Percentiles rank a stretch among this genome's conserved stretches.
Conservation (phyloP, 495 filamentous ascomycete species). For the Penicillium antarcticum region DNA sequence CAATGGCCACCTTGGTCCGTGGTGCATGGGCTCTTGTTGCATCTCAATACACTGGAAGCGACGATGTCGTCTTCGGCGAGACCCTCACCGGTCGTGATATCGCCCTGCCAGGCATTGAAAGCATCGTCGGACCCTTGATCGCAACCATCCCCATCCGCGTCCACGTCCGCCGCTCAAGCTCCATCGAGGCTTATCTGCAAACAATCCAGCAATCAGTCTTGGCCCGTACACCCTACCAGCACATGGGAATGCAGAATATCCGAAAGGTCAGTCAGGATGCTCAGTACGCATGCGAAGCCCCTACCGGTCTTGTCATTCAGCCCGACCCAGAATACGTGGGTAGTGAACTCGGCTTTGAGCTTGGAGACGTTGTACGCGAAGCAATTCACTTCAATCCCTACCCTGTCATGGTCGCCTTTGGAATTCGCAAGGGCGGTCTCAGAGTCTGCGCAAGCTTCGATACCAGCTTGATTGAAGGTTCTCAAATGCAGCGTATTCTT, state of each 20-base stretch:
- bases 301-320: constrained; percentile 55
- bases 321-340: constrained; percentile 42
- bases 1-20: constrained; percentile 57
- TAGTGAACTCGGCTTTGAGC: constrained; percentile 47
- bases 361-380: constrained; percentile 57
- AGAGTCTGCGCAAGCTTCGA: constrained; percentile 63
- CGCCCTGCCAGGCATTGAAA: constrained; percentile 41
- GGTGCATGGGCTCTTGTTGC: constrained; percentile 60
- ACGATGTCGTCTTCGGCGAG: constrained; percentile 58
- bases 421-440: constrained; percentile 53
- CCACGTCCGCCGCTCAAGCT: constrained; percentile 21
- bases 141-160: constrained; percentile 64
- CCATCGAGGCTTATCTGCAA: constrained; percentile 34
- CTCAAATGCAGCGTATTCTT: constrained; percentile 44
- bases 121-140: constrained; percentile 55
- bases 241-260: constrained; percentile 69
- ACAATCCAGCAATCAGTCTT: constrained; percentile 51
- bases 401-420: constrained; percentile 61
- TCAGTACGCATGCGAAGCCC: constrained; percentile 60
- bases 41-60: constrained; percentile 48
- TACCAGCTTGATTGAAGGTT: constrained; percentile 34
- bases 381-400: constrained; percentile 68
- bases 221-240: constrained; percentile 57
- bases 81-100: constrained; percentile 53
- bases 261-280: constrained; percentile 58